phyloP scores from a whole-genome alignment of 1,284 basidiomycete genomes.

The Rhodotorula sp. region DNA sequence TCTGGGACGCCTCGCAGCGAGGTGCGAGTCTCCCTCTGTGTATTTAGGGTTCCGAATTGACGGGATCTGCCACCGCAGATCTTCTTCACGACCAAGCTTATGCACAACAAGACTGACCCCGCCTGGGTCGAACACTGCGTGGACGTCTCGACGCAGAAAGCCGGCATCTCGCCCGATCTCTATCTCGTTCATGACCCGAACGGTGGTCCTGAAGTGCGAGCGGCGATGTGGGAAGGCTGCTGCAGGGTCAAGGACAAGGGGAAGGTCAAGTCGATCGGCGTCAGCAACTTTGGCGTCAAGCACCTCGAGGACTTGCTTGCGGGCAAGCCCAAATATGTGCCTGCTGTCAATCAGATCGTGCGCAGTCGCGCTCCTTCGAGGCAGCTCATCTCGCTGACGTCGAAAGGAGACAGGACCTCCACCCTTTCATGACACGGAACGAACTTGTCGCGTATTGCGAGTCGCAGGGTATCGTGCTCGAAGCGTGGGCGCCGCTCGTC shows the following conservation, averaged over 20 bases:
- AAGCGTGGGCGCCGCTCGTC: constrained; percentile 60
- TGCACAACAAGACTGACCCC: constrained; percentile 35
- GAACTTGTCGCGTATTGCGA: constrained; percentile 74
- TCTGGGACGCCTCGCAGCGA: constrained; percentile 26
- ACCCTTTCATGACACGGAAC: constrained; percentile 77
- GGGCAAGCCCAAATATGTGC: constrained; percentile 54
- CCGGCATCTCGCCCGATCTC: constrained; percentile 63
- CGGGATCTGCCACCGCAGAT: not conserved
- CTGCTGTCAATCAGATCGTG: constrained; percentile 74
- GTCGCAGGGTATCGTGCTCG: constrained; percentile 64
- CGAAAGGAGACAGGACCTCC: constrained; percentile 55
- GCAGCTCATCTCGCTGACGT: not conserved
- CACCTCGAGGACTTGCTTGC: constrained; percentile 75
- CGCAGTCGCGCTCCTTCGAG: not conserved
- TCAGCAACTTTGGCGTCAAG: constrained; percentile 58
- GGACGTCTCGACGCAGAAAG: constrained; percentile 18
- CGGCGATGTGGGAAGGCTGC: constrained; percentile 39
- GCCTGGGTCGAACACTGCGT: constrained; percentile 29
- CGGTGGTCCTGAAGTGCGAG: constrained; percentile 34
- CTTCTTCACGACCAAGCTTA: constrained; percentile 38
- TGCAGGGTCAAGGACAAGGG: constrained; percentile 59
- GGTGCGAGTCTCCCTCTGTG: not conserved
- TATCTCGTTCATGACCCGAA: constrained; percentile 71
- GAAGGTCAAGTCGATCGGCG: constrained; percentile 68
- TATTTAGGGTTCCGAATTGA: not conserved